Evolutionary conservation across 2,329 filamentous ascomycete species (phyloP).

Genomic region (Fusarium oxysporum): DNA sequence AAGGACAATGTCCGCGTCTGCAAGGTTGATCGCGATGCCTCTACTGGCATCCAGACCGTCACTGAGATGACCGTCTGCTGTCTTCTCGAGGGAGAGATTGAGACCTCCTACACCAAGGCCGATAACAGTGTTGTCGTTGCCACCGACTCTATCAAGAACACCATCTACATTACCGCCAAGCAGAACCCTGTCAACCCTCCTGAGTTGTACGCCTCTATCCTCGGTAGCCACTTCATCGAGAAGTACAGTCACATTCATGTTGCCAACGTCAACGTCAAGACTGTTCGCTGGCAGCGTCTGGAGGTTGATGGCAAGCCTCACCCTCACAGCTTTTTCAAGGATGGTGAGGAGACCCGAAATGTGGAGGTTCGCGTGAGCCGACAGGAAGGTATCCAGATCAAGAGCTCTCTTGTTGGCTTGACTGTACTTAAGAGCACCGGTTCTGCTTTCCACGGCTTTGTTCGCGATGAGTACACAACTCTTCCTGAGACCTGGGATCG

Average conservation of each 20-base stretch:
- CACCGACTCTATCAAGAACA: slow-evolving; percentile 99
- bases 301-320: slow-evolving; percentile 87
- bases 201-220: slow-evolving; percentile 87
- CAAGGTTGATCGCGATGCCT: slow-evolving; percentile 87
- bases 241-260: slow-evolving; percentile 89
- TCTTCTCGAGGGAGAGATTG: slow-evolving; percentile 92
- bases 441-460: slow-evolving; percentile 94
- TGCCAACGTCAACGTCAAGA: slow-evolving; percentile 83
- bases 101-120: slow-evolving; percentile 87
- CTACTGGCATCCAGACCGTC: slow-evolving; percentile 83
- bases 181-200: slow-evolving; percentile 92
- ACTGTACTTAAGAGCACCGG: slow-evolving; percentile 96
- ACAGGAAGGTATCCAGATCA: slow-evolving; percentile 77
- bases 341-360: slow-evolving; percentile 87
- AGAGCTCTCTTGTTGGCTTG: slow-evolving; percentile 82
- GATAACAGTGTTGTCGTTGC: slow-evolving; percentile 97
- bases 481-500: slow-evolving; percentile 93
- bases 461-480: slow-evolving; percentile 93
- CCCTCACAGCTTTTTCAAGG: slow-evolving; percentile 93
- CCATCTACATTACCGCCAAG: slow-evolving; percentile 93
- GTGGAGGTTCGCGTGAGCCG: slow-evolving; percentile 79
- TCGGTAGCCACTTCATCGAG: slow-evolving; percentile 89
- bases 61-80: slow-evolving; percentile 96
- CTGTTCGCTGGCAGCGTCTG: slow-evolving; percentile 94
- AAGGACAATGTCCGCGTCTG: slow-evolving; percentile 99